These are phyloP conservation scores for Hypsizygus marmoreus DNA, from an alignment of 768 basidiomycete species.

Conservation along the genomic window DNA sequence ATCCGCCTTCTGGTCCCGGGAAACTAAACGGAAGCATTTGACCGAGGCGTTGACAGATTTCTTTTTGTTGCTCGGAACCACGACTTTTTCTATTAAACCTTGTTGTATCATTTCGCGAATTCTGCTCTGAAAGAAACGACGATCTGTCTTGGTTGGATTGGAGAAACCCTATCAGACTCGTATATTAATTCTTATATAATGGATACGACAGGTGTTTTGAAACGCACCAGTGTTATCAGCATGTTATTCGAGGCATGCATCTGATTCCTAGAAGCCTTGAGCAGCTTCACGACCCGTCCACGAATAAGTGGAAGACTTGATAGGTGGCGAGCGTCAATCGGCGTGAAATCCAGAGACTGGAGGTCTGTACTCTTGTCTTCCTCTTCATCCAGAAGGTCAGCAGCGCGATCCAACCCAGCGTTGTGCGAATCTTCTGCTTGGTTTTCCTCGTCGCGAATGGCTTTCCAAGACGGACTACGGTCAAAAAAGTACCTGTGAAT, in stretches of 20 bases:
- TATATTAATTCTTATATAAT: background rate
- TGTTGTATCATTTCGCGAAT: constrained; percentile 73
- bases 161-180: constrained; percentile 61
- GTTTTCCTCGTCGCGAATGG: constrained; percentile 70
- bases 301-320: constrained; percentile 74
- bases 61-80: constrained; percentile 61
- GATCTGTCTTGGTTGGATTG: constrained; percentile 73
- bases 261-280: constrained; percentile 68
- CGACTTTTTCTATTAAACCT: constrained; percentile 73
- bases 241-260: constrained; percentile 78
- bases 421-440: constrained; percentile 40
- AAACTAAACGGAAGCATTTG: constrained; percentile 68
- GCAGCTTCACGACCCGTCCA: constrained; percentile 67
- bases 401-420: constrained; percentile 9
- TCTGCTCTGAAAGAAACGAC: constrained; percentile 80
- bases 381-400: constrained; percentile 29
- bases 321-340: constrained; percentile 77
- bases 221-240: constrained; percentile 71
- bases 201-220: background rate
- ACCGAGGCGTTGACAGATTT: constrained; percentile 47
- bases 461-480: constrained; percentile 72
- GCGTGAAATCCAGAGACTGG: constrained; percentile 55
- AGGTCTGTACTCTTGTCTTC: constrained; percentile 35
- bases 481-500: constrained; percentile 88
- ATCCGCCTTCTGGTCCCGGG: constrained; percentile 38